Evolutionary conservation across 108 stramenopile genomes (phyloP), one percentile per base, ranked within the genome.

Genomic region (Aurantiochytrium sp.): DNA sequence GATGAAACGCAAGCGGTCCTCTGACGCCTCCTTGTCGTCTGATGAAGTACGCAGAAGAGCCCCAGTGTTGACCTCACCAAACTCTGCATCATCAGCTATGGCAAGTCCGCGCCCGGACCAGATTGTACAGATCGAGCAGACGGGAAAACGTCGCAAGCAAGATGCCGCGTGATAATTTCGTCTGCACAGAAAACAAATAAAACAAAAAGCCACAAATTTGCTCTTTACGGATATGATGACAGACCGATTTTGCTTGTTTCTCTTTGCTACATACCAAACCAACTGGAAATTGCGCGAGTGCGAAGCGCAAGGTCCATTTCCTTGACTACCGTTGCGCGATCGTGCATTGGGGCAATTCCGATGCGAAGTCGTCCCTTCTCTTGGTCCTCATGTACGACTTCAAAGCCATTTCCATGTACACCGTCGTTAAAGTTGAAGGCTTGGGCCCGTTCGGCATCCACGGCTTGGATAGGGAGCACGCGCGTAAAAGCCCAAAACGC

Each of bases 401-500:
- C 25, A 35, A 83, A 83, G 4, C 49, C 76, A 2, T 69, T 12
- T 8, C 76, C 76, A 12, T 83, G 49, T 1, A 16, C 76, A 35
- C 49, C 4, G 28, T 83, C 76, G 28, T 53, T 45, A 83, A 83
- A 83, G 51, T 23, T 12, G 23, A 83, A 53, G n/a, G 45, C n/a
- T 12, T 19, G 49, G 1, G 49, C 4, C 19, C 49, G 23, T 10
- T 53, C 51, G 6, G 76, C 76, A 12, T 8, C 45, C 18, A 83
- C 76, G 25, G 45, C 2, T 0, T 12, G 8, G 10, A 53, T 23
- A 6, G 45, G 45, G 19, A 83, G n/a, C 18, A 53, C 49, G 4
- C 76, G 76, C 6, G 76, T 45, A 83, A 83, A 47, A 23, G 76
- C 76, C 76, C 76, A 83, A 23, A 83, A 25, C n/a, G 51, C 76